Base-by-base conservation (phyloP, 2,329 filamentous ascomycete species). In the Cytospora chrysosperma region DNA sequence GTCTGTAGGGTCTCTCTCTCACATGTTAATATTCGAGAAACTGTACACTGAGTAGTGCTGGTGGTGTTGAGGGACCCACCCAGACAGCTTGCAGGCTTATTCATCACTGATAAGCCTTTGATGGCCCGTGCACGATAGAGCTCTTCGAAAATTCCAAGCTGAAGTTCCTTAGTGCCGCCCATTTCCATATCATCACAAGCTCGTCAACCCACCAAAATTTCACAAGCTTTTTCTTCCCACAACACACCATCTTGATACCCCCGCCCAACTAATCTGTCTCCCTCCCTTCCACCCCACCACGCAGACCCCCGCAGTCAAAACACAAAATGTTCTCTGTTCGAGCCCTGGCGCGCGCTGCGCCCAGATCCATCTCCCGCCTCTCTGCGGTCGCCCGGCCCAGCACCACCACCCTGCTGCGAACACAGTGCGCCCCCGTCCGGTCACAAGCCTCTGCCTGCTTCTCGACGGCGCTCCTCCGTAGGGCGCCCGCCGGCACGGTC, bases 291-390 rank as follows among this genome's bases (percentile, higher is more conserved):
- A 58, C 50, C 59, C 27, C 55, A 55, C 40, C 59, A 66, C 56
- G 52, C 54, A 50, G 10, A 57, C 24, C 58, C 58, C 40, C 61
- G 66, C 56, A 51, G 54, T 49, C 17, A 60, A 60, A 56, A 63
- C 43, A n/a, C 76, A 84, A 72, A 68, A 93, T 93, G 90, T 80
- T 92, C 73, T 88, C 89, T 69, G 79, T 91, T 69, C 84, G 89
- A 75, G 79, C 82, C 65, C 74, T 89, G 68, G 82, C 85, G 73
- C 88, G 90, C 74, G 84, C 87, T 56, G 85, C 87, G 73, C 88
- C 90, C 70, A 86, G 88, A 74, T 81, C 82, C 63, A 70, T 89
- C 60, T 79, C 84, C 69, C 85, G 88, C 70, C 72, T 89, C 67
- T 79, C 84, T 67, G 75, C 79, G 63, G 75, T 82, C 59, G 76